Conservation (phyloP, 768 basidiomycete species). For the Tulasnella calospora region DNA sequence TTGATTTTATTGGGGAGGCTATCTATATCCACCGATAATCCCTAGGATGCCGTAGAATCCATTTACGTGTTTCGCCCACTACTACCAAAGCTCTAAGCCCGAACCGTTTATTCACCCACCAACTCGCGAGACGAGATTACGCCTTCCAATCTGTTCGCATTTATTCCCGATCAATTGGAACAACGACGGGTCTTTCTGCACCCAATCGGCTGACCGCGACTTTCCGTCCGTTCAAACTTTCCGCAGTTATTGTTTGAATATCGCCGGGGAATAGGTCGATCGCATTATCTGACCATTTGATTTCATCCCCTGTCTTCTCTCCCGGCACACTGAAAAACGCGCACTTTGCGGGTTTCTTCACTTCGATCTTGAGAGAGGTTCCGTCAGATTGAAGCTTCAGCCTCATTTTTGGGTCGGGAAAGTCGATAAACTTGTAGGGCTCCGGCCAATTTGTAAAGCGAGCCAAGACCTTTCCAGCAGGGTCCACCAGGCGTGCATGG, state of each 20-base stretch:
- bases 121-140: neutral
- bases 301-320: slow-evolving; percentile 30
- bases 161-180: neutral
- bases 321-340: slow-evolving; percentile 30
- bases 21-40: neutral
- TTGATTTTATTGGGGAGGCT: neutral
- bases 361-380: slow-evolving; percentile 29
- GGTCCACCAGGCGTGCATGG: slow-evolving; percentile 33
- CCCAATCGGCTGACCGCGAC: neutral
- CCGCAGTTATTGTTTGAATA: neutral
- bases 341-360: slow-evolving; percentile 32
- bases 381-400: slow-evolving; percentile 26
- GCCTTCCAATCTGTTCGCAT: neutral
- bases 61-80: neutral
- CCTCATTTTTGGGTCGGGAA: slow-evolving; percentile 33
- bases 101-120: neutral
- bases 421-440: slow-evolving; percentile 36
- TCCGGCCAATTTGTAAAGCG: slow-evolving; percentile 36
- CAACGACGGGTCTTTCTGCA: neutral
- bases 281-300: slow-evolving; percentile 35
- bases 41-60: neutral
- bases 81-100: neutral
- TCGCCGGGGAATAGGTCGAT: slow-evolving; percentile 33
- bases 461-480: slow-evolving; percentile 33
- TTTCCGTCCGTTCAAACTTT: neutral